phyloP scores from a whole-genome alignment of 345 rosid genomes.

The Triadica sebifera region DNA sequence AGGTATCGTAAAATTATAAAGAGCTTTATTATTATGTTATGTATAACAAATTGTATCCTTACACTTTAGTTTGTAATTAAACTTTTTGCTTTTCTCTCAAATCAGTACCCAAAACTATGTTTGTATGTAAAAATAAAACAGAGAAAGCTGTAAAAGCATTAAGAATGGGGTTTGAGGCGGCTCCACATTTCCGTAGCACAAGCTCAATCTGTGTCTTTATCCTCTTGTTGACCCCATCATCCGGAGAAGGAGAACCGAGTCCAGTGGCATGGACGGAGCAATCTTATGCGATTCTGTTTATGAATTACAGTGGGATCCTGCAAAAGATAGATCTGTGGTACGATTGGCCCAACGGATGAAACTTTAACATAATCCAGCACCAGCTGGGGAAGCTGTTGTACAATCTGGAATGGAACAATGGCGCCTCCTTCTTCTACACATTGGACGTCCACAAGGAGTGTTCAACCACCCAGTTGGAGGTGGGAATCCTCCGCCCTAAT shows the following conservation, averaged over 20 bases:
- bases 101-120: no score
- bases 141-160: neutral
- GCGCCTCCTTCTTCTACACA: slow-evolving; percentile 53
- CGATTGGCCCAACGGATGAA: slow-evolving; percentile 59
- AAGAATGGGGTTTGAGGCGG: neutral
- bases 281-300: slow-evolving; percentile 44
- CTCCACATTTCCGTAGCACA: neutral
- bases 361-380: slow-evolving; percentile 54
- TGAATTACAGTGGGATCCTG: slow-evolving; percentile 48
- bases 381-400: slow-evolving; percentile 47
- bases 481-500: slow-evolving; percentile 59
- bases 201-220: neutral
- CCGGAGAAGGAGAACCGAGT: slow-evolving; percentile 22
- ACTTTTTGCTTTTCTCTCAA: no score
- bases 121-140: no score
- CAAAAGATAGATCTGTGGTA: slow-evolving; percentile 58
- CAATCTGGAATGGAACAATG: slow-evolving; percentile 66
- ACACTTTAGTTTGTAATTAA: no score
- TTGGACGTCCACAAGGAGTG: slow-evolving; percentile 38
- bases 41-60: no score
- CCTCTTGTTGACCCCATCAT: neutral
- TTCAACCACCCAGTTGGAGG: slow-evolving; percentile 32
- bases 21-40: no score
- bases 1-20: no score
- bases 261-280: slow-evolving; percentile 55